These are phyloP conservation scores for Solanum chilense DNA, from an alignment of 257 asterid genomes.

Conservation along the genomic window DNA sequence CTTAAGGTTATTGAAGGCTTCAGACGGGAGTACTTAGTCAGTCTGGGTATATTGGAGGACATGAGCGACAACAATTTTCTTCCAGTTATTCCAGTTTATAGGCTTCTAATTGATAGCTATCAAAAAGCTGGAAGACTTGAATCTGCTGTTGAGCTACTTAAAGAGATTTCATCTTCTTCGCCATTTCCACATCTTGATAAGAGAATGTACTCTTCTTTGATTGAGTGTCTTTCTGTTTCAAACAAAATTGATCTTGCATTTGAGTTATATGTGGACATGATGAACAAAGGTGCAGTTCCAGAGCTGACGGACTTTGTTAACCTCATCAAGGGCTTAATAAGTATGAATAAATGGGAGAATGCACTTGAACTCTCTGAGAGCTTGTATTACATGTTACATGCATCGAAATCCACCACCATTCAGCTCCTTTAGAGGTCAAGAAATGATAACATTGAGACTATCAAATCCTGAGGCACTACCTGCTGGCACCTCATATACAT, in stretches of 20 bases:
- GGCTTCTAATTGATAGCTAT: conserved; percentile 62
- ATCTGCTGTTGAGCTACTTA: conserved; percentile 57
- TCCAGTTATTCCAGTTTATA: conserved; percentile 58
- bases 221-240: conserved; percentile 39
- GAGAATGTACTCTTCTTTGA: conserved; percentile 45
- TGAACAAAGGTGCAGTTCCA: conserved; percentile 46
- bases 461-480: not conserved
- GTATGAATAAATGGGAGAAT: conserved; percentile 55
- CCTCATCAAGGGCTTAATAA: conserved; percentile 62
- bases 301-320: conserved; percentile 42
- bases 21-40: conserved; percentile 52
- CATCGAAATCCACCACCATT: not conserved
- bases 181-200: conserved; percentile 15
- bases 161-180: conserved; percentile 36
- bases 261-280: conserved; percentile 47
- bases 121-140: conserved; percentile 73
- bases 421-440: not conserved
- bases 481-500: not conserved
- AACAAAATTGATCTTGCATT: conserved; percentile 57
- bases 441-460: not conserved
- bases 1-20: conserved; percentile 75
- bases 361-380: conserved; percentile 67
- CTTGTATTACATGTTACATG: conserved; percentile 41
- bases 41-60: conserved; percentile 63
- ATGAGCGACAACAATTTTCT: conserved; percentile 28